Percentiles rank a stretch among this genome's conserved stretches.
Evolutionary conservation across 148 eudicot genomes (phyloP).

Genomic region (Nepenthes gracilis): DNA sequence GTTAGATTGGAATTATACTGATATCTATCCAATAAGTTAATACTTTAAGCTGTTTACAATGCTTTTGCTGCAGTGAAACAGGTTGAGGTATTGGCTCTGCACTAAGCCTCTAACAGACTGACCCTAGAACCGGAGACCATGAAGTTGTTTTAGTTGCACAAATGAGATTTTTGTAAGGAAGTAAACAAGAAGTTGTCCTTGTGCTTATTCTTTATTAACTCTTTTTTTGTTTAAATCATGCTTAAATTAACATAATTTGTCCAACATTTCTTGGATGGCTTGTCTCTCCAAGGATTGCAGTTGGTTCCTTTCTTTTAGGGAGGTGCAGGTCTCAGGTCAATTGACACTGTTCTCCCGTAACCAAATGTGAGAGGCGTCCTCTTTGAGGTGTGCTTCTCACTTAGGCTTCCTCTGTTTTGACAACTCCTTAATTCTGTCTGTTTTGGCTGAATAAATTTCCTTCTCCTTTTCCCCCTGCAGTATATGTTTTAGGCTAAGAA

Average conservation of each 20-base stretch:
- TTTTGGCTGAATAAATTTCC: neutral
- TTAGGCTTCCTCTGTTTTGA: constrained; percentile 26
- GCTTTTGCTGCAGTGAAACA: constrained; percentile 93
- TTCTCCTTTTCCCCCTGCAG: neutral
- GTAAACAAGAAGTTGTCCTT: constrained; percentile 7
- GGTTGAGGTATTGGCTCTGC: constrained; percentile 71
- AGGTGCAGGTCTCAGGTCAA: constrained; percentile 29
- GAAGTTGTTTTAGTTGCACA: constrained; percentile 27
- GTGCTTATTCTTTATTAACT: neutral
- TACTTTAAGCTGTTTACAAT: constrained; percentile 54
- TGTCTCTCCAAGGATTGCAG: constrained; percentile 38
- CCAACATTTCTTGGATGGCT: constrained; percentile 20
- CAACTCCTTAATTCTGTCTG: neutral
- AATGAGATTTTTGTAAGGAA: constrained; percentile 35
- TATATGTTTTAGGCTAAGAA: no score
- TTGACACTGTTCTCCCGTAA: constrained; percentile 24
- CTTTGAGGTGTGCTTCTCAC: constrained; percentile 75
- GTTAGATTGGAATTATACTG: neutral
- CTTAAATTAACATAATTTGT: constrained; percentile 19
- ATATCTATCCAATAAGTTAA: constrained; percentile 16
- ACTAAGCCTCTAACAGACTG: constrained; percentile 57
- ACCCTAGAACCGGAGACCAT: constrained; percentile 49
- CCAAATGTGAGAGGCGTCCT: constrained; percentile 71
- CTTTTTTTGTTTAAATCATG: constrained; percentile 2
- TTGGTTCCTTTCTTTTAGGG: constrained; percentile 27